A percentile compares a stretch with the other conserved stretches of the same genome.
These are phyloP conservation scores for Calonectria henricotiae DNA, from an alignment of 2,329 filamentous ascomycete species.

Conservation along the genomic window DNA sequence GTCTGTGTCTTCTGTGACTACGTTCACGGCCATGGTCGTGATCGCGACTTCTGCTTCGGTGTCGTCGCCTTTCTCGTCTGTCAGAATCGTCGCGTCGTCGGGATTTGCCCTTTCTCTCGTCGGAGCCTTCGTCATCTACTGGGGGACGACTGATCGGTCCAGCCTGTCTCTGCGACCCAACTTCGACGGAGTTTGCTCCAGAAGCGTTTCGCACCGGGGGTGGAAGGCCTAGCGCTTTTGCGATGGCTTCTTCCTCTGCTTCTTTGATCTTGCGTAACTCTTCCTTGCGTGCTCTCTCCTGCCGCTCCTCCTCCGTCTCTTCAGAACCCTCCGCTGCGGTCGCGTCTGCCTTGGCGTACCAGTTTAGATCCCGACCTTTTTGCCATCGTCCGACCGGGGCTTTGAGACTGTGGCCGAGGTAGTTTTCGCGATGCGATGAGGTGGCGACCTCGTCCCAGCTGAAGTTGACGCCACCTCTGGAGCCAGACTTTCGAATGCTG, in stretches of 20 bases:
- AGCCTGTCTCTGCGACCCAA: constrained; percentile 63
- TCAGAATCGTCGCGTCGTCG: constrained; percentile 55
- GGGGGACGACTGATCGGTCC: constrained; percentile 52
- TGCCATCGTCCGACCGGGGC: constrained; percentile 95
- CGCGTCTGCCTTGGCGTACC: constrained; percentile 74
- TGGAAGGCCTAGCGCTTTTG: constrained; percentile 85
- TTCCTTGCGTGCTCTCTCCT: constrained; percentile 77
- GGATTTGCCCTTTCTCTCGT: constrained; percentile 53
- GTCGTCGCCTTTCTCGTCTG: constrained; percentile 55
- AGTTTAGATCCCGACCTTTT: constrained; percentile 78
- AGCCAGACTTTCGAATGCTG: constrained; percentile 91
- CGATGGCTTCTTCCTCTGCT: constrained; percentile 93
- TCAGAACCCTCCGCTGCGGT: constrained; percentile 65
- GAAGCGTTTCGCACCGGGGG: constrained; percentile 74
- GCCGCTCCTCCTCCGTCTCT: constrained; percentile 74
- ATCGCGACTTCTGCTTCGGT: constrained; percentile 60
- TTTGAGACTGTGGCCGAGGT: constrained; percentile 91
- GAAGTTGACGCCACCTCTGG: constrained; percentile 94
- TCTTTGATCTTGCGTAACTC: constrained; percentile 90
- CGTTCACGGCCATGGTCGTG: constrained; percentile 51
- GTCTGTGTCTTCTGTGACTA: constrained; percentile 55
- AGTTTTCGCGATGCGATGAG: constrained; percentile 90
- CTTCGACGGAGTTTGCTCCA: constrained; percentile 79
- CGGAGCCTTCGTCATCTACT: constrained; percentile 46
- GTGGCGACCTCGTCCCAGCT: constrained; percentile 95